phyloP scores from a whole-genome alignment of 371 early-diverging fungal genomes.

The Mucor piriformis region DNA sequence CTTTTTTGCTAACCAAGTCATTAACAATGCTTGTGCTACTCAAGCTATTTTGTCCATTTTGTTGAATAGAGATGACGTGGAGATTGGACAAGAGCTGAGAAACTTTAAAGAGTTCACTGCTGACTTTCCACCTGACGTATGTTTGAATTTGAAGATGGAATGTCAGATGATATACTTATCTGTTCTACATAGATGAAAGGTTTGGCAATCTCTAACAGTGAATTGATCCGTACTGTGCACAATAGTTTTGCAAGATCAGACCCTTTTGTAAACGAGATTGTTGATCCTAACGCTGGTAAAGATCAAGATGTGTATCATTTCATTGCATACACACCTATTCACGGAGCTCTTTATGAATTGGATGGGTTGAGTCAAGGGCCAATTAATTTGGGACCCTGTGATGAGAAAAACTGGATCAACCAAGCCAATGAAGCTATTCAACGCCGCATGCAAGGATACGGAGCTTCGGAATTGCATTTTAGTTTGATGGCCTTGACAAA shows the following conservation, averaged over 20 bases:
- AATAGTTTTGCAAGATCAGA: constrained; percentile 85
- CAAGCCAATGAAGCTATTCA: constrained; percentile 75
- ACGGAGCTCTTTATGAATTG: constrained; percentile 82
- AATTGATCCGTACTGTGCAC: constrained; percentile 79
- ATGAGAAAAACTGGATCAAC: constrained; percentile 69
- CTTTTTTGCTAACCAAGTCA: constrained; percentile 80
- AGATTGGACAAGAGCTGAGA: constrained; percentile 71
- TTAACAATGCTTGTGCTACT: constrained; percentile 92
- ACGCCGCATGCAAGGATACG: constrained; percentile 69
- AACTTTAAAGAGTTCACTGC: constrained; percentile 81
- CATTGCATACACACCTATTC: constrained; percentile 81
- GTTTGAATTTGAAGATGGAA: constrained; percentile 1
- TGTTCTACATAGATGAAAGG: constrained; percentile 67
- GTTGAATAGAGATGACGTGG: constrained; percentile 73
- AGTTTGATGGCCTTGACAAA: constrained; percentile 86
- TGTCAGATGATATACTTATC: background rate
- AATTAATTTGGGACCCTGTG: constrained; percentile 63
- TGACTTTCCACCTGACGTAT: constrained; percentile 82
- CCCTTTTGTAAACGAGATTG: constrained; percentile 74
- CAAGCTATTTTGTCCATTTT: constrained; percentile 91
- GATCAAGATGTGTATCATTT: constrained; percentile 90
- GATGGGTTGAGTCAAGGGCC: constrained; percentile 86
- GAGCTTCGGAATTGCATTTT: constrained; percentile 76
- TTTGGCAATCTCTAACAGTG: constrained; percentile 81
- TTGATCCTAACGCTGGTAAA: constrained; percentile 57